A percentile compares a stretch with the other conserved stretches of the same genome.
Conservation (phyloP, 2,329 filamentous ascomycete species). For the Cercospora sp. region DNA sequence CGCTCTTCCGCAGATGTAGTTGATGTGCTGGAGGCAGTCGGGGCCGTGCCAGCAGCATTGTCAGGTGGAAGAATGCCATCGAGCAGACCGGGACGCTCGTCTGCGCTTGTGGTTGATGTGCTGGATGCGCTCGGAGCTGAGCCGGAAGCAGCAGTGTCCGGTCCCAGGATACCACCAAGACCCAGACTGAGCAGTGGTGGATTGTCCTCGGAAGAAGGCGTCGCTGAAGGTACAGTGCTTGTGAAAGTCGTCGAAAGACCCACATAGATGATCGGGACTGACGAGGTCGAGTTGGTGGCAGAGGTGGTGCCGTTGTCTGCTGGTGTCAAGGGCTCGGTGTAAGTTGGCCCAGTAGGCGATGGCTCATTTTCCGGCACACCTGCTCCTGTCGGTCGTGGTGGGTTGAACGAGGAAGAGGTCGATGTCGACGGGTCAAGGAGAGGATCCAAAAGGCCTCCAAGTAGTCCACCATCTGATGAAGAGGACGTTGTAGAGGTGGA, state of each 20-base stretch:
- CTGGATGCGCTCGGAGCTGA: background rate
- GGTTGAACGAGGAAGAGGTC: slow-evolving; percentile 16
- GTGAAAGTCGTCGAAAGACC: slow-evolving; percentile 29
- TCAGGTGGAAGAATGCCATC: slow-evolving; percentile 8
- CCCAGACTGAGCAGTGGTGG: slow-evolving; percentile 1
- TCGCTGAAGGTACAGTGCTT: slow-evolving; percentile 7
- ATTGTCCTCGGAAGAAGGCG: background rate
- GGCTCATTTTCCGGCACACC: slow-evolving; percentile 1
- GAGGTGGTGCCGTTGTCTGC: slow-evolving; percentile 12
- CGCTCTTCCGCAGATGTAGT: background rate
- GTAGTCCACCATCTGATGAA: background rate
- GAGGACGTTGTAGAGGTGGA: slow-evolving; percentile 10
- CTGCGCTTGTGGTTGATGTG: background rate
- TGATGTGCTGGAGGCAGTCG: background rate
- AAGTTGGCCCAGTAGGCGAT: background rate
- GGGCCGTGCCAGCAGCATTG: background rate
- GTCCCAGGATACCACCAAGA: slow-evolving; percentile 4
- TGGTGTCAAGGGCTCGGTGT: background rate
- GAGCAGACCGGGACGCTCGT: background rate
- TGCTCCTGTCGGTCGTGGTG: slow-evolving; percentile 6
- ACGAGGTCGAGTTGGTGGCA: slow-evolving; percentile 18
- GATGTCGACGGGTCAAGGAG: slow-evolving; percentile 14
- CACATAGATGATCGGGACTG: slow-evolving; percentile 34
- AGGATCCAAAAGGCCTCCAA: slow-evolving; percentile 4
- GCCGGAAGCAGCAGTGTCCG: background rate